Evolutionary conservation across 2,329 filamentous ascomycete species (phyloP), one percentile per base, ranked within the genome.

Genomic region (Davidsoniella virescens): DNA sequence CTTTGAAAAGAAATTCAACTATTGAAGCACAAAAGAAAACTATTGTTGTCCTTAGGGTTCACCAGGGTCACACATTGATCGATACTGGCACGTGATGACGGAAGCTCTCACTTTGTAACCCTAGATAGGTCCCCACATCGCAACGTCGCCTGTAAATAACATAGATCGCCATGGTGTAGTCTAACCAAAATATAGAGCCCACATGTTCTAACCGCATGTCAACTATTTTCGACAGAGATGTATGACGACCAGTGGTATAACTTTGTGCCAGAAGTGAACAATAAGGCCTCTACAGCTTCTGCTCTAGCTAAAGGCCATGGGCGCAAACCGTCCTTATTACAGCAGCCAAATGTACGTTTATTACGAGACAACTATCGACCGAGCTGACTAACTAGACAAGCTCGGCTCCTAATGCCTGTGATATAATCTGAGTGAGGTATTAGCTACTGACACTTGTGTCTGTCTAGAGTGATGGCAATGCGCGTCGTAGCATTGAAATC

Each of bases 221-320:
- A 36, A 14, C 17, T 12, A 17, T 20, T 25, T 16, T 12, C 39
- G 36, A 16, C n/a, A 39, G 43, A 39, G 57, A 87, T 87, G 82
- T 85, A 85, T 63, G 84, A 90, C 65, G 84, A 90, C 64, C 79
- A 82, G 26, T 90, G 84, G 84, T 87, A 88, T 67, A 85, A 75
- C 62, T 81, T 86, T 60, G 76, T 84, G 56, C 75, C 82, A 23
- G 76, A 82, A 50, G 65, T 75, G 49, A 67, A 72, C 52, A 66
- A 71, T 55, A 73, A 70, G 57, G 68, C 68, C 14, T 36, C 40
- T 18, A 41, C 36, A 29, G 8, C 44, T 8, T 47, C 49, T 54
- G 65, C 66, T 38, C 37, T 38, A 40, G 18, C 44, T 16, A 49
- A 40, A 43, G 39, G 51, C 25, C 82, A 84, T 60, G 75, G 73